Evolutionary conservation across 1,284 basidiomycete species (phyloP), one percentile per base, ranked within the genome.

Genomic region (Polyporus tsugae): DNA sequence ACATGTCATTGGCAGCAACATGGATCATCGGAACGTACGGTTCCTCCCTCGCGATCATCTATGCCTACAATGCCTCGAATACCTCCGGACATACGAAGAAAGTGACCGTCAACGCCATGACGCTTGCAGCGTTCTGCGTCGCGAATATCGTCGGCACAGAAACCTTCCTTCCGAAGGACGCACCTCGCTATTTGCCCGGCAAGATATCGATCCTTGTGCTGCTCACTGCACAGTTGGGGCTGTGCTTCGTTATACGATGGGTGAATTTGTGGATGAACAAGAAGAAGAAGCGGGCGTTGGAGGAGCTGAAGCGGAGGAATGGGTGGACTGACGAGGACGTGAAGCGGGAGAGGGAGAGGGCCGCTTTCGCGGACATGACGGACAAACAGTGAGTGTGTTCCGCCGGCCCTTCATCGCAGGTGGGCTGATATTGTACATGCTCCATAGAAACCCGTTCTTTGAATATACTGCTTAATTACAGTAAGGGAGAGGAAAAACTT

Each of bases 81-180:
- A 90, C 87, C 0, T 85, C 85, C 53, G 90, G 90, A 2, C 86
- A 89, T 64, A 91, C 89, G 1, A 91, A 92, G 82, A 92, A 91
- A 80, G 82, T 81, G 36, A 70, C 88, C 1, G 82, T 90, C 68
- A 91, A 91, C 71, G 86, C 87, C 1, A 80, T 90, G 80, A 91
- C 89, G 0, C 79, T 91, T 0, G 80, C 84, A 0, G 79, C 86
- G 0, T 91, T 91, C 77, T 84, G 82, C 60, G 71, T 88, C 10
- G 87, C 87, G 0, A 91, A 91, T 71, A 86, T 89, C 60, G 81
- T 89, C 46, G 89, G 87, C 7, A 85, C 88, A 2, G 87, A 89
- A 73, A 89, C 88, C 11, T 90, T 90, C 75, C 85, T 84, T 59
- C 88, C 88, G 2, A 86, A 86, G 67, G 89, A 89, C 70, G 89